Evolutionary conservation across 2,329 filamentous ascomycete species (phyloP).

Genomic region (Trichoderma koningii): DNA sequence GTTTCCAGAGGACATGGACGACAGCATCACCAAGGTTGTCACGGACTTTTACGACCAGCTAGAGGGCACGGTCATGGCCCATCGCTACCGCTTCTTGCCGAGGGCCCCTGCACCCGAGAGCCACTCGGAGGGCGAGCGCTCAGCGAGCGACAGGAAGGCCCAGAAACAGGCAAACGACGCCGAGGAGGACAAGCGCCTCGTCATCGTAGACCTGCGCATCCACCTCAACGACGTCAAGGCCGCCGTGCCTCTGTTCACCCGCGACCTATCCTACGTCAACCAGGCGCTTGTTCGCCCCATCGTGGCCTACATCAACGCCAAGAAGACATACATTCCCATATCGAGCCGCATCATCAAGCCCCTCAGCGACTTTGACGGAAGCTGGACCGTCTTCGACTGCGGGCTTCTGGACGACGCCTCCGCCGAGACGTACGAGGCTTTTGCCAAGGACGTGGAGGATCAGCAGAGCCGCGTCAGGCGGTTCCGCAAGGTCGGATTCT

Average conservation of each 20-base stretch:
- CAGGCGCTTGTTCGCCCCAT: slow-evolving; percentile 94
- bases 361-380: slow-evolving; percentile 85
- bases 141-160: slow-evolving; percentile 26
- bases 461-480: slow-evolving; percentile 82
- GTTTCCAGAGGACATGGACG: slow-evolving; percentile 85
- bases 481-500: slow-evolving; percentile 94
- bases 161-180: slow-evolving; percentile 23
- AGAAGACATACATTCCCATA: slow-evolving; percentile 92
- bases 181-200: slow-evolving; percentile 70
- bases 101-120: slow-evolving; percentile 42
- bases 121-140: slow-evolving; percentile 35
- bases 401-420: slow-evolving; percentile 92
- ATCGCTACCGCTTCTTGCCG: slow-evolving; percentile 65
- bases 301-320: slow-evolving; percentile 96
- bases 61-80: slow-evolving; percentile 85
- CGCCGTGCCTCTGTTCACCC: slow-evolving; percentile 87
- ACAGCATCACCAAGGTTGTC: slow-evolving; percentile 90
- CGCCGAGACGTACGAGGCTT: slow-evolving; percentile 91
- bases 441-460: slow-evolving; percentile 87
- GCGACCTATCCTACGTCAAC: slow-evolving; percentile 91
- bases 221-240: slow-evolving; percentile 94
- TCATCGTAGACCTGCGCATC: slow-evolving; percentile 93
- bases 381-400: slow-evolving; percentile 92
- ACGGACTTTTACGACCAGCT: slow-evolving; percentile 96
- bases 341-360: slow-evolving; percentile 92